These are phyloP conservation scores for Fusarium austroafricanum DNA, from an alignment of 2,329 filamentous ascomycete species.

Conservation along the genomic window DNA sequence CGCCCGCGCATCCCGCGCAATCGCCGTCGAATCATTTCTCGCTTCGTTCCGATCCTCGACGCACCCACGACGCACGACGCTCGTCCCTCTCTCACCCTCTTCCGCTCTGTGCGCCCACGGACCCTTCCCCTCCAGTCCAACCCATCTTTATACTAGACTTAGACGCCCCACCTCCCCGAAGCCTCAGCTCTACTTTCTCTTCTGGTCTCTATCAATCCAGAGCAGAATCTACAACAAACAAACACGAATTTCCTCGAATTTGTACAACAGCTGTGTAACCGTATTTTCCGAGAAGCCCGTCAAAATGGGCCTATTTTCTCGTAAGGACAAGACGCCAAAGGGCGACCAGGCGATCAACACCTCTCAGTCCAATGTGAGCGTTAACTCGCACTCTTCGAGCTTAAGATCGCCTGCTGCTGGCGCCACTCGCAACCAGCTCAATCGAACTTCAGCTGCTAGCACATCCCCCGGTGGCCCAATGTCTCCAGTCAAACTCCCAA, in stretches of 20 bases:
- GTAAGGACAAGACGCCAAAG: constrained; percentile 64
- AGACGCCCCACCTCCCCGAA: constrained; percentile 41
- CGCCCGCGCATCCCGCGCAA: constrained; percentile 30
- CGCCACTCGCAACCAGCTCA: constrained; percentile 51
- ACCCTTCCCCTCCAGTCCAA: constrained; percentile 40
- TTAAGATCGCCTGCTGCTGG: constrained; percentile 42
- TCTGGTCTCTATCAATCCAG: constrained; percentile 41
- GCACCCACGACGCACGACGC: constrained; percentile 38
- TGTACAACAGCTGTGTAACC: constrained; percentile 23
- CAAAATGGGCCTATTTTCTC: constrained; percentile 68
- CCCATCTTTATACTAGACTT: not conserved
- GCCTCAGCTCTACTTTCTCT: constrained; percentile 25
- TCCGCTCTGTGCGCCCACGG: constrained; percentile 30
- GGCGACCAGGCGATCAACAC: constrained; percentile 56
- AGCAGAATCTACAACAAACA: constrained; percentile 25
- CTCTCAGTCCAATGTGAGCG: constrained; percentile 62
- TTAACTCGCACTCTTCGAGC: constrained; percentile 64
- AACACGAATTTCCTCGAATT: constrained; percentile 7
- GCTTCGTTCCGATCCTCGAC: constrained; percentile 41
- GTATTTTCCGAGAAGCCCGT: constrained; percentile 19
- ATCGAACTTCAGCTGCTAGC: constrained; percentile 65
- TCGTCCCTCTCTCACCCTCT: constrained; percentile 39
- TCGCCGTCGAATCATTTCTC: constrained; percentile 37
- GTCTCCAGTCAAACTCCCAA: constrained; percentile 69
- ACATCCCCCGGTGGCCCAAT: constrained; percentile 59